phyloP scores from a whole-genome alignment of 192 early-diverging fungal species.

The Dimargaris cristalligena region DNA sequence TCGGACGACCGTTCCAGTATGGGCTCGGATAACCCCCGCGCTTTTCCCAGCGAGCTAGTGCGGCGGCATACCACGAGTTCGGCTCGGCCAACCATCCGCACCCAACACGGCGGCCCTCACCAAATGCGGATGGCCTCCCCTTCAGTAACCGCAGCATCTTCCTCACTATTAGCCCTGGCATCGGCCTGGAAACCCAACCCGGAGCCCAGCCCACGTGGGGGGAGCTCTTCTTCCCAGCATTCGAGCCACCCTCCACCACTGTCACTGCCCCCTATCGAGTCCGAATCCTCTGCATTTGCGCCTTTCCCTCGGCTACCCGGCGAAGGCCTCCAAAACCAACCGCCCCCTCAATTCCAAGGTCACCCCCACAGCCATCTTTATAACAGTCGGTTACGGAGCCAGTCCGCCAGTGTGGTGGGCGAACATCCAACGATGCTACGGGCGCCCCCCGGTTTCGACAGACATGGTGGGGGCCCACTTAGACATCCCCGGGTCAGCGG shows the following conservation, averaged over 20 bases:
- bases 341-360: too few relatives aligned
- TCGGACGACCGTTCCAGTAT: too few relatives aligned
- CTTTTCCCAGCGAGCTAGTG: background rate
- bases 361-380: too few relatives aligned
- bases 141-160: conserved; percentile 9
- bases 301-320: background rate
- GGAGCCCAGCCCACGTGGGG: too few relatives aligned
- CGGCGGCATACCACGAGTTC: background rate
- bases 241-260: background rate
- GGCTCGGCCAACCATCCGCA: background rate
- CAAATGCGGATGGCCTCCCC: conserved; percentile 2
- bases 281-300: background rate
- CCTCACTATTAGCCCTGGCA: conserved; percentile 8
- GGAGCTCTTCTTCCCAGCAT: too few relatives aligned
- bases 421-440: background rate
- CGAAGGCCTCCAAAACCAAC: background rate
- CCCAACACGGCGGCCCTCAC: background rate
- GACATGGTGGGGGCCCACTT: background rate
- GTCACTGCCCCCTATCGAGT: background rate
- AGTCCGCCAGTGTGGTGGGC: conserved; percentile 10
- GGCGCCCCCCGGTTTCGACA: background rate
- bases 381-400: conserved; percentile 1
- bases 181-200: too few relatives aligned
- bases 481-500: too few relatives aligned
- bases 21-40: too few relatives aligned